Evolutionary conservation across 2,329 filamentous ascomycete species (phyloP), one percentile per base, ranked within the genome.

Genomic region (Colletotrichum truncatum): DNA sequence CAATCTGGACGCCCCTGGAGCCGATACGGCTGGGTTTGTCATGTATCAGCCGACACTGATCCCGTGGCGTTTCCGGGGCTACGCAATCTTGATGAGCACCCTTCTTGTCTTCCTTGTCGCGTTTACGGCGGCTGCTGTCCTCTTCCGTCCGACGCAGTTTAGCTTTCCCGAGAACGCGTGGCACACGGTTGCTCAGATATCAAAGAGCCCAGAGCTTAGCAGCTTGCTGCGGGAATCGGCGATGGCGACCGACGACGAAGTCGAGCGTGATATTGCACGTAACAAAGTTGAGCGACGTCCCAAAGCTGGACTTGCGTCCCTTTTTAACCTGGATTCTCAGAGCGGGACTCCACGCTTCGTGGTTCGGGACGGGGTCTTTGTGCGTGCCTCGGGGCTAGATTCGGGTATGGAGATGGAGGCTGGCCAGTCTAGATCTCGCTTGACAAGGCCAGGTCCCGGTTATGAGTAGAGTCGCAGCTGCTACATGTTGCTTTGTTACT

Each of bases 121-220:
- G 3, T 25, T 58, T 6, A 14, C 28, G 18, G 25, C 25, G 4
- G 38, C 25, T 2, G 11, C 10, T 3, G 11, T 21, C 9, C 8
- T 43, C 2, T 55, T 55, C 36, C 10, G 26, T n/a, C 4, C 41
- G 18, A 49, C 30, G 39, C 28, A 16, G 2, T 58, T 45, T 9
- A 49, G 54, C 7, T 12, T 36, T 7, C 41, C 30, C 5, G 23
- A 58, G 16, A 58, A 58, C 34, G 54, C 28, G 3, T 49, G 41
- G 41, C 54, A 49, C 12, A 49, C 54, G 11, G 43, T 58, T n/a
- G 54, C 54, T 8, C 54, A 58, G 25, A 30, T 58, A 7, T 34
- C 41, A 3, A 41, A 38, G 9, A 49, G 54, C 8, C 21, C n/a
- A 6, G 41, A 58, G 28, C 36, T 43, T 10, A 8, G n/a, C 11